A percentile compares a stretch with the other conserved stretches of the same genome.
Evolutionary conservation across 1,139 yeast species (phyloP).

Genomic region (Kluyveromyces sp.): DNA sequence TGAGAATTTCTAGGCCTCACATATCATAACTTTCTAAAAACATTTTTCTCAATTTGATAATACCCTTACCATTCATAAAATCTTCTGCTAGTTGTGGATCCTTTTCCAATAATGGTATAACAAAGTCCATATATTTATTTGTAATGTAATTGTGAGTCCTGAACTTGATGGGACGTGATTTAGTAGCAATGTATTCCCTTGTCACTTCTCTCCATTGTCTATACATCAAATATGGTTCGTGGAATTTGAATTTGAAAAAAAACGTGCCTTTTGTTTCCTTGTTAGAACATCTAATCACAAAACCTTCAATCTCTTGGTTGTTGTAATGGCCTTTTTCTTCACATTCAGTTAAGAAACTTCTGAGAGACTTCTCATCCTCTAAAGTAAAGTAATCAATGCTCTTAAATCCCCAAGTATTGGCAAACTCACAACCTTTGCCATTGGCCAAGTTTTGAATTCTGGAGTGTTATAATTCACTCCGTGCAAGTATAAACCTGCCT

Average conservation of each 20-base stretch:
- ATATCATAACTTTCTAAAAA: slow-evolving; percentile 45
- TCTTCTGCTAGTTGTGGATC: slow-evolving; percentile 39
- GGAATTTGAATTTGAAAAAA: slow-evolving; percentile 81
- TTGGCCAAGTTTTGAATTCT: slow-evolving; percentile 56
- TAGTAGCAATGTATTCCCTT: slow-evolving; percentile 43
- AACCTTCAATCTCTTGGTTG: slow-evolving; percentile 79
- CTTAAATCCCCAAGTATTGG: slow-evolving; percentile 64
- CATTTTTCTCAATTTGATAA: slow-evolving; percentile 59
- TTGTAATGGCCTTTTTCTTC: slow-evolving; percentile 66
- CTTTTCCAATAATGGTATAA: slow-evolving; percentile 43
- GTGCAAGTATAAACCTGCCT: slow-evolving; percentile 79
- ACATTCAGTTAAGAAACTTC: slow-evolving; percentile 46
- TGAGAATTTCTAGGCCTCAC: slow-evolving; percentile 39
- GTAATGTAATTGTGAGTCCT: slow-evolving; percentile 53
- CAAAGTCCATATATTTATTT: slow-evolving; percentile 60
- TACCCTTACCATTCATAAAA: slow-evolving; percentile 57
- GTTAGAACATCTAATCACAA: slow-evolving; percentile 63
- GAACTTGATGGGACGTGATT: slow-evolving; percentile 39
- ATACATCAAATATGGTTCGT: slow-evolving; percentile 87
- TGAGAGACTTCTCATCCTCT: slow-evolving; percentile 36
- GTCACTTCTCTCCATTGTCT: slow-evolving; percentile 89
- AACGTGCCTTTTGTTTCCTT: slow-evolving; percentile 39
- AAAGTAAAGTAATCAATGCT: slow-evolving; percentile 41
- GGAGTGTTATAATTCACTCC: slow-evolving; percentile 72
- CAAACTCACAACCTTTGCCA: slow-evolving; percentile 56